phyloP scores from a whole-genome alignment of 73 alveolate genomes.

The Paramecium pentaurelia region DNA sequence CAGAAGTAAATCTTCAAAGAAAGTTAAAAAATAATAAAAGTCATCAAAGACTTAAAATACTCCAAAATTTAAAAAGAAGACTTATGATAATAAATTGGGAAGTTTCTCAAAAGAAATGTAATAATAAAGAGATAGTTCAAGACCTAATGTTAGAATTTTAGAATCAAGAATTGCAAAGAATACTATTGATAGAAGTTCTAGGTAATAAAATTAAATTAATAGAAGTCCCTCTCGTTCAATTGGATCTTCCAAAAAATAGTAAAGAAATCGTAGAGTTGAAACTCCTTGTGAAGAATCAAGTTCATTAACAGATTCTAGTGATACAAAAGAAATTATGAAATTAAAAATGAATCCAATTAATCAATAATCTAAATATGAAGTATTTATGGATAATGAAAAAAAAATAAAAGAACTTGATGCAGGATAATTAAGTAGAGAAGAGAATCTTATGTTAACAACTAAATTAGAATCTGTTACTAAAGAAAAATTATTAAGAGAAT shows the following conservation, averaged over 20 bases:
- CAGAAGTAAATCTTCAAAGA: constrained; percentile 11
- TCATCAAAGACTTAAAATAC: constrained; percentile 1
- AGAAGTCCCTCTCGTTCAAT: background rate
- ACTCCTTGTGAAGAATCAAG: background rate
- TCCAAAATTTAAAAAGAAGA: constrained; percentile 3
- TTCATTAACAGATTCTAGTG: background rate
- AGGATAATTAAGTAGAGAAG: constrained; percentile 21
- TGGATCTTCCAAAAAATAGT: background rate
- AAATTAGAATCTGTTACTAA: constrained; percentile 24
- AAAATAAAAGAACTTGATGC: constrained; percentile 12
- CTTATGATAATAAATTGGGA: background rate
- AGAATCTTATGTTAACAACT: constrained; percentile 26
- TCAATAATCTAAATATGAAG: background rate
- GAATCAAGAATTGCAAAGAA: background rate
- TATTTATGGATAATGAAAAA: background rate
- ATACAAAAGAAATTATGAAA: background rate
- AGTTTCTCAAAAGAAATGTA: background rate
- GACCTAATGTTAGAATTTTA: background rate
- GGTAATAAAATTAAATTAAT: background rate
- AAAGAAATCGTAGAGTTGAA: background rate
- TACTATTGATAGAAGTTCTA: background rate
- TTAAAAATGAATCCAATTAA: background rate
- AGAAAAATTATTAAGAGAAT: constrained; percentile 30
- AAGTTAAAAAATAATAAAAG: background rate
- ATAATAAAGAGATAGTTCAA: background rate